Evolutionary conservation across 257 asterid species (phyloP), one percentile per base, ranked within the genome.

Genomic region (Galeopsis tetrahit): DNA sequence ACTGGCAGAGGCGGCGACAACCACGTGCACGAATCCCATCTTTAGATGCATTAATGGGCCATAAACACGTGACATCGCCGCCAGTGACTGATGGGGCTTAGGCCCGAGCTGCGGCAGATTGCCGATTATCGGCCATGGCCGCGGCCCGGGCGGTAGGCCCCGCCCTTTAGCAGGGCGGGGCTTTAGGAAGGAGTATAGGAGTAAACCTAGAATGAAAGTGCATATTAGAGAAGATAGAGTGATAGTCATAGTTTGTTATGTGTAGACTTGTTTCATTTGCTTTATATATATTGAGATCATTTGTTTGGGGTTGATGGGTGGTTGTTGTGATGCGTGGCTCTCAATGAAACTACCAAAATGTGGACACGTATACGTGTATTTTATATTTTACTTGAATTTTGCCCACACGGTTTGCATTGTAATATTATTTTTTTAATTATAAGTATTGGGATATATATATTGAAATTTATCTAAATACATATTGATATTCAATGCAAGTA

Each of bases 81-180:
- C 99, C 57, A 90, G 79, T 2, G 95, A 72, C 67, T 89, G 96
- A 83, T 94, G 97, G 0, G 97, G 96, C 82, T 72, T 88, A 48
- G 85, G 68, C 65, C 96, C 97, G 40, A 89, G 55, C 46, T 94
- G 95, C 14, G 86, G 90, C 0, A 91, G 84, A 83, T 94, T 94
- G 2, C 99, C 99, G 4, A 94, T 7, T 0, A 91, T 40, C 15
- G 97, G 99, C 99, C 99, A 94, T 46, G 97, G 95, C 69, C 78
- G 70, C n/a, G 99, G 99, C 13, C 99, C 97, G 0, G 97, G 99
- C 0, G 99, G 99, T 0, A 89, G 75, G 0, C 28, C 67, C 28
- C 80, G 10, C n/a, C 44, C 63, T 3, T 21, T 63, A 31, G 7
- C 7, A 15, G 1, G 38, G 33, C 8, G 2, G 34, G 38, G 38